Conservation (phyloP, 73 alveolate genomes). For the Uronychia binucleata region DNA sequence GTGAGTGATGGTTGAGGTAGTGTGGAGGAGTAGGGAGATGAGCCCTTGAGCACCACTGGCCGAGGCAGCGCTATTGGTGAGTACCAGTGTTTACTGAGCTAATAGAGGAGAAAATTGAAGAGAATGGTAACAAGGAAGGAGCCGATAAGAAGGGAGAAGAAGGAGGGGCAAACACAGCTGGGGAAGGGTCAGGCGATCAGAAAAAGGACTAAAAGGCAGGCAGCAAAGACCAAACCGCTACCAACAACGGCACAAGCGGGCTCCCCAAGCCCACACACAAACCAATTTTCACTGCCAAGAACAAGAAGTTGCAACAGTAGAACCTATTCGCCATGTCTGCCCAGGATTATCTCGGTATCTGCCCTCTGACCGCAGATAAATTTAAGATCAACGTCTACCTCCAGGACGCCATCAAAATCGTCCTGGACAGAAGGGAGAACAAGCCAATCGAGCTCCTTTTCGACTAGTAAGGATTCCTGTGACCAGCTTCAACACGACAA, state of each 20-base stretch:
- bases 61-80: too few relatives aligned
- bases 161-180: neutral
- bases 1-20: too few relatives aligned
- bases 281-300: constrained; percentile 32
- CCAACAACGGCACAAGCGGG: constrained; percentile 5
- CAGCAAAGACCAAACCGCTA: neutral
- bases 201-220: neutral
- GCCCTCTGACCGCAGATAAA: constrained; percentile 16
- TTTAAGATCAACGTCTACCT: constrained; percentile 60
- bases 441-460: constrained; percentile 64
- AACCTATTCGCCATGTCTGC: constrained; percentile 59
- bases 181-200: neutral
- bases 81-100: too few relatives aligned
- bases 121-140: neutral
- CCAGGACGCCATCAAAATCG: constrained; percentile 73
- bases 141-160: neutral
- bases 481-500: constrained; percentile 35
- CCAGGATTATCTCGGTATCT: constrained; percentile 53
- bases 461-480: constrained; percentile 40
- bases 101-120: constrained; percentile 12
- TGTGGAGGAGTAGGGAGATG: too few relatives aligned
- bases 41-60: too few relatives aligned
- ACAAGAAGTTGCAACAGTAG: constrained; percentile 35
- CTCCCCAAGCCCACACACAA: constrained; percentile 9
- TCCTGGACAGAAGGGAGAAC: constrained; percentile 76